phyloP scores from a whole-genome alignment of 257 asterid species.

The Solanum rostratum region DNA sequence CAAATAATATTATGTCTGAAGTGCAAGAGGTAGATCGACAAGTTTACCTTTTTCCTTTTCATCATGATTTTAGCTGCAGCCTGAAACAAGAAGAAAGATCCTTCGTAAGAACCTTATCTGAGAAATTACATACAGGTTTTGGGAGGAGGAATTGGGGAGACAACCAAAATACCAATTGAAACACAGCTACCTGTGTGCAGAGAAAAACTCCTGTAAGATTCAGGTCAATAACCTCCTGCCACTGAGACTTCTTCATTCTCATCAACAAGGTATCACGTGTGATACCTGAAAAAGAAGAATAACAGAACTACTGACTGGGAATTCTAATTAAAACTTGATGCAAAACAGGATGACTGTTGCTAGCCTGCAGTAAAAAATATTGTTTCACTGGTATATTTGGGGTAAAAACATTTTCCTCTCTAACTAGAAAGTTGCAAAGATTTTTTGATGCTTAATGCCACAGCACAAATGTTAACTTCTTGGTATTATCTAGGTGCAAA shows the following conservation, averaged over 20 bases:
- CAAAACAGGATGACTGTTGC: neutral
- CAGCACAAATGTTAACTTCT: neutral
- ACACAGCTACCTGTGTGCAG: constrained; percentile 63
- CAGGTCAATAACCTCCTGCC: constrained; percentile 96
- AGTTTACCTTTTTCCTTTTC: constrained; percentile 89
- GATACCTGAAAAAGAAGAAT: constrained; percentile 54
- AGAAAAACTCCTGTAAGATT: constrained; percentile 94
- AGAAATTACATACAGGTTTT: neutral
- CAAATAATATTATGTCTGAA: neutral
- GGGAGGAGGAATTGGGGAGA: neutral
- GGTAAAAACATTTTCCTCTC: neutral
- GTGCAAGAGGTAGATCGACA: neutral
- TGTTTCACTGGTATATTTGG: neutral
- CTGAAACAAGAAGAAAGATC: constrained; percentile 33
- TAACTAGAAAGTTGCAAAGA: neutral
- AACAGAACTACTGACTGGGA: neutral
- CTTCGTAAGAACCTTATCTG: constrained; percentile 4
- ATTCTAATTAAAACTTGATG: neutral
- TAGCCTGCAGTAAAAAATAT: neutral
- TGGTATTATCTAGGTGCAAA: neutral
- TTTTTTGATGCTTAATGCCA: neutral
- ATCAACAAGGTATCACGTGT: constrained; percentile 91
- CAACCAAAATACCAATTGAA: neutral
- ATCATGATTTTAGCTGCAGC: constrained; percentile 96
- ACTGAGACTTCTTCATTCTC: constrained; percentile 91